phyloP scores from a whole-genome alignment of 2,329 filamentous ascomycete genomes.

The Diaporthe amygdali region DNA sequence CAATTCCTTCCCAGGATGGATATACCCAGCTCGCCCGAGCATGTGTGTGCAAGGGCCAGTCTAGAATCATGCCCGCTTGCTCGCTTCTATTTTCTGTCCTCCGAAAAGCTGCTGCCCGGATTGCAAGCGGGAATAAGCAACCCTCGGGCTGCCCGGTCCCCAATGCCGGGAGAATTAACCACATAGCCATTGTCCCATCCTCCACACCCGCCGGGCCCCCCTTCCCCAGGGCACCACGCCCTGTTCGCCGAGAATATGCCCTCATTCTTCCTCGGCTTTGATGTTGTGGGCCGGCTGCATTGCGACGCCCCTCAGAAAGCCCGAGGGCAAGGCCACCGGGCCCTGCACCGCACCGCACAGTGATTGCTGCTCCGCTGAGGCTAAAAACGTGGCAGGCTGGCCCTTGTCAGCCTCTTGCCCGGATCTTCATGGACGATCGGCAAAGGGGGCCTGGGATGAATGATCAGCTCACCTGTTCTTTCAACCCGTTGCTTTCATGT shows the following conservation, averaged over 20 bases:
- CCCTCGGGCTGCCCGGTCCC: not conserved
- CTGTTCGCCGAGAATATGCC: not conserved
- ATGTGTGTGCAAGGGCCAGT: not conserved
- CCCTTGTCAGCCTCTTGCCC: slow-evolving; percentile 10
- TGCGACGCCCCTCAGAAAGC: not conserved
- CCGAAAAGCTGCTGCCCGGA: not conserved
- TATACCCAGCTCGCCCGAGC: not conserved
- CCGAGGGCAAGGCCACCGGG: not conserved
- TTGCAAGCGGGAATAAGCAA: not conserved
- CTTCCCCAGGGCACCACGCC: not conserved
- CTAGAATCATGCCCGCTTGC: not conserved
- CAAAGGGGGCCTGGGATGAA: slow-evolving; percentile 8
- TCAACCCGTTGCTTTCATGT: not conserved
- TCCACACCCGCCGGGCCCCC: not conserved
- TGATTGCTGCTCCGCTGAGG: not conserved
- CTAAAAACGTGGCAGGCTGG: not conserved
- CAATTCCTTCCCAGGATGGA: not conserved
- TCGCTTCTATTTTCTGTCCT: slow-evolving; percentile 3
- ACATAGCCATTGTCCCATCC: not conserved
- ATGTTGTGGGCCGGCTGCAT: not conserved
- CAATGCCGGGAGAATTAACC: not conserved
- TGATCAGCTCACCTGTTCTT: not conserved
- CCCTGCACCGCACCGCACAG: not conserved
- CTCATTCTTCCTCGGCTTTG: not conserved
- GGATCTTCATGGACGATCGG: slow-evolving; percentile 8